phyloP scores from a whole-genome alignment of 768 basidiomycete genomes.

The Lyophyllum atratum region DNA sequence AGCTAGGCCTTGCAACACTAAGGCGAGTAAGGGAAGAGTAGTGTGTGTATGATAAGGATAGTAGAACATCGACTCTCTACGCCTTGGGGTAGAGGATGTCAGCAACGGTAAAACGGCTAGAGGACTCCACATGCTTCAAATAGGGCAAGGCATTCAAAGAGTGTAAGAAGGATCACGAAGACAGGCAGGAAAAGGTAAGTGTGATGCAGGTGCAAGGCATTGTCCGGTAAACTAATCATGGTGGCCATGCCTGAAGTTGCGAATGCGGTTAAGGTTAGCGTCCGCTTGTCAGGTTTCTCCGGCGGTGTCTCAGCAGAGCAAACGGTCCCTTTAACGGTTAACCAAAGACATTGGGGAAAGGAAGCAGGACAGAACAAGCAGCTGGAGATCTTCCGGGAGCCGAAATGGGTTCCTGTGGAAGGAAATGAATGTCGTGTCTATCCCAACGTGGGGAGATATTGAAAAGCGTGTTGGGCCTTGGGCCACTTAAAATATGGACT shows the following conservation, averaged over 20 bases:
- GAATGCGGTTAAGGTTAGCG: slow-evolving; percentile 12
- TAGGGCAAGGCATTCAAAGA: neutral
- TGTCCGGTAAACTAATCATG: neutral
- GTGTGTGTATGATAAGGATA: neutral
- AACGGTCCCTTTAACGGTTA: slow-evolving; percentile 18
- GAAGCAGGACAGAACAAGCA: slow-evolving; percentile 6
- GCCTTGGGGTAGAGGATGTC: neutral
- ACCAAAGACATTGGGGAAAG: slow-evolving; percentile 5
- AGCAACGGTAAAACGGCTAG: slow-evolving; percentile 4
- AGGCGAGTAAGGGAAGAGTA: slow-evolving; percentile 9
- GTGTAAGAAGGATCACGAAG: slow-evolving; percentile 2
- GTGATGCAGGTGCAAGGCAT: slow-evolving; percentile 6
- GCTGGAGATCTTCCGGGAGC: slow-evolving; percentile 6
- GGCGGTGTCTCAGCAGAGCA: slow-evolving; percentile 10
- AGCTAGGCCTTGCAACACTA: neutral
- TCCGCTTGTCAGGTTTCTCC: slow-evolving; percentile 20
- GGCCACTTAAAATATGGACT: too few relatives aligned
- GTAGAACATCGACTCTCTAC: neutral
- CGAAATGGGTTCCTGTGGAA: slow-evolving; percentile 16
- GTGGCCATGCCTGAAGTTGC: slow-evolving; percentile 3
- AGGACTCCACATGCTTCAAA: slow-evolving; percentile 12
- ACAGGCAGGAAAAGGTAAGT: slow-evolving; percentile 6
- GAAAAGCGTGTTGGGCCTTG: neutral
- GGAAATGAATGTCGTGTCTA: slow-evolving; percentile 10
- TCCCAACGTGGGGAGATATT: slow-evolving; percentile 1